Base-by-base conservation (phyloP, 2,329 filamentous ascomycete species). In the Cytospora piceae region DNA sequence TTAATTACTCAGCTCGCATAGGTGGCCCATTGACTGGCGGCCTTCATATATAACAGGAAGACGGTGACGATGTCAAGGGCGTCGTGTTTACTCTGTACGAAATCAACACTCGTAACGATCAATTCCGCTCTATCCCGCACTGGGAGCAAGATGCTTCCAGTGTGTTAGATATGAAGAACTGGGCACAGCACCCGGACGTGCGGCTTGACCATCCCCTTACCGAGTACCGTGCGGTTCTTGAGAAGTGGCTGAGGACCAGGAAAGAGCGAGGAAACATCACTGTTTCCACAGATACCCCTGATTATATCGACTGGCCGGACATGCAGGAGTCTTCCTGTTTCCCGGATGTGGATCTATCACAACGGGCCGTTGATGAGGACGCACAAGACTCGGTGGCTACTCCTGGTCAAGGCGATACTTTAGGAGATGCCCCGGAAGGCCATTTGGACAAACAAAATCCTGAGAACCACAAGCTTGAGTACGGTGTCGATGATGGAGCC, bases 11-110 rank as follows among this genome's bases (percentile, higher is more conserved):
- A 1, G 70, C 67, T 53, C 70, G 70, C 20, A 74, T 76, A 17
- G 69, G 69, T 12, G 52, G 51, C n/a, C 42, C 32, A 4, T 8
- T 17, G 1, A 37, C 20, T 15, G 42, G 22, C 42, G 49, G 62
- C 60, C 55, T 54, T 2, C 57, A 53, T 12, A 49, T 49, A 39
- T 71, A 70, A 22, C 3, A 20, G 0, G 61, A 71, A 46, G 39
- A 71, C 27, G 70, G 73, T 20, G 72, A 77, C 51, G 76, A 78
- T 58, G 69, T 77, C 51, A 76, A 74, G 56, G 73, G 72, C 20
- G 73, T 76, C 15, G 61, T 76, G 12, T 74, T 75, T 62, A 77
- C 74, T 14, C 5, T 74, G 24, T 76, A 77, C 65, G 75, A 76
- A 61, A 71, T 77, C 42, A 74, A 78, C 49, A 77, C 76, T 2